phyloP scores from a whole-genome alignment of 768 basidiomycete genomes.

The Trametes cingulata region DNA sequence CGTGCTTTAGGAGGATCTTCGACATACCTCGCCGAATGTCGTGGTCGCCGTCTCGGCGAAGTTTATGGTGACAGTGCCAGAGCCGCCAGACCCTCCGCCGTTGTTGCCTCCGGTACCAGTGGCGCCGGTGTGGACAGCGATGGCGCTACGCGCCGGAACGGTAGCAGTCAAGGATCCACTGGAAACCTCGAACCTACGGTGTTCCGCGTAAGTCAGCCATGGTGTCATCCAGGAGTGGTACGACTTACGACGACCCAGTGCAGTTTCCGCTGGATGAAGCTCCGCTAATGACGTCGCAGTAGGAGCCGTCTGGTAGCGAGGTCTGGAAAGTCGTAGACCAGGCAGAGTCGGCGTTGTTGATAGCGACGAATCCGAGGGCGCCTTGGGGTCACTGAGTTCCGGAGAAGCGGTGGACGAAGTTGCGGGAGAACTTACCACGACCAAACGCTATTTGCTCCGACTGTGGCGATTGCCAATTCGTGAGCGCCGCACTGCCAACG shows the following conservation, averaged over 20 bases:
- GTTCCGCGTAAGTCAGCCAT: not conserved
- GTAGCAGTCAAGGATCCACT: conserved; percentile 51
- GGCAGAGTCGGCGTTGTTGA: conserved; percentile 59
- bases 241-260: conserved; percentile 50
- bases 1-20: not conserved
- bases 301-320: conserved; percentile 54
- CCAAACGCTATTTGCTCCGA: conserved; percentile 67
- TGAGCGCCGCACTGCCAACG: conserved; percentile 52
- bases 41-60: conserved; percentile 60
- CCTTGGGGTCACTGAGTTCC: conserved; percentile 34
- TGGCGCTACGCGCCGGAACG: conserved; percentile 51
- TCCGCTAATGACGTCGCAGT: conserved; percentile 68
- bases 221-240: not conserved
- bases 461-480: conserved; percentile 59
- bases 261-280: conserved; percentile 43
- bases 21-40: conserved; percentile 53
- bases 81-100: not conserved
- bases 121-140: conserved; percentile 56
- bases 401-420: not conserved
- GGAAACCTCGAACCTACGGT: conserved; percentile 47
- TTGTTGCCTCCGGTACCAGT: conserved; percentile 13
- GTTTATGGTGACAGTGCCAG: conserved; percentile 40
- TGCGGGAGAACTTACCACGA: conserved; percentile 43
- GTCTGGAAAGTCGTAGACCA: conserved; percentile 63
- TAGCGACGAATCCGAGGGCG: conserved; percentile 59